Base-by-base conservation (phyloP, 495 filamentous ascomycete genomes). In the Daldinia concentrica region DNA sequence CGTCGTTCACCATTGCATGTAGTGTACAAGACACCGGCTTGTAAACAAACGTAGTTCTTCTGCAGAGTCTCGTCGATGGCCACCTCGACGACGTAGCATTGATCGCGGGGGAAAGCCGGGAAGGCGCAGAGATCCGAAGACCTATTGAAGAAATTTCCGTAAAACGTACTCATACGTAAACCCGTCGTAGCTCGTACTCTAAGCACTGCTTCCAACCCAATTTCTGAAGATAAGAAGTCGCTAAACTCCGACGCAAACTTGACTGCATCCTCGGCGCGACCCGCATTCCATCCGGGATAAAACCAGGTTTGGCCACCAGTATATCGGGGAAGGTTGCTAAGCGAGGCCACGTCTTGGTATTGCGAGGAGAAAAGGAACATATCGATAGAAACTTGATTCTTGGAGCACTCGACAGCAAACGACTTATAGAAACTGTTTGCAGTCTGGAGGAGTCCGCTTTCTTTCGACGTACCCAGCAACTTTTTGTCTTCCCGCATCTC, bases 111-210 rank as follows among this genome's bases (percentile, higher is more conserved):
- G 85, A 99, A 98, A 5, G 96, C 95, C 1, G 95, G 95, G 86
- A 98, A 98, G 24, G 95, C 95, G 77, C 95, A 98, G 55, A 99
- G 90, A 81, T 99, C 96, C 17, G 93, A 97, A 76, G 91, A 94
- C 62, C 95, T 88, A 81, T 98, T 99, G 86, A 99, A 99, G 82
- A 99, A 99, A 81, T 99, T 99, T 68, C 95, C 95, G 80, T 98
- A 99, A 84, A 99, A 99, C 0, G 94, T 93, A 82, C 87, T 96
- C 93, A 98, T 98, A 34, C 95, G 90, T 55, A 99, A 82, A 52
- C 95, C 95, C 11, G 95, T 98, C 9, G 96, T 98, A 26, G 95
- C 95, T 68, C 95, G 88, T 6, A 99, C 96, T 68, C 95, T 91
- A 59, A 99, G 91, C 54, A 99, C 95, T 39, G 95, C 95, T 81